These are phyloP conservation scores for Sungouiella blattae DNA, from an alignment of 805 yeast genomes.

Conservation along the genomic window DNA sequence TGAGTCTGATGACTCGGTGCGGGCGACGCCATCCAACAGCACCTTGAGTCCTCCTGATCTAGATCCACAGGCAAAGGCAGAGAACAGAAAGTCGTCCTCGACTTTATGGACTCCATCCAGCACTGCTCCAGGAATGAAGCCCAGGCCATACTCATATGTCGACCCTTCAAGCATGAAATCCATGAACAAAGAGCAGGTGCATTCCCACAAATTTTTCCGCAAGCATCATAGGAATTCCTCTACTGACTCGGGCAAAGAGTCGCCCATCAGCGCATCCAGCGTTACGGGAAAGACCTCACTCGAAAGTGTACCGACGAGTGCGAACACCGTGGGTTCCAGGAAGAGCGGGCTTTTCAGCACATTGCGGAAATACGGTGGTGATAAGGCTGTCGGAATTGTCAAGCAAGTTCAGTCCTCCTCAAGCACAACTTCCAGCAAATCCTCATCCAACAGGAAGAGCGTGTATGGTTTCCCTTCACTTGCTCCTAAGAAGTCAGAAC, in stretches of 20 bases:
- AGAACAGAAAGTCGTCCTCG: slow-evolving; percentile 32
- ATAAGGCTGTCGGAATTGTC: slow-evolving; percentile 35
- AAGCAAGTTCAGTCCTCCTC: slow-evolving; percentile 20
- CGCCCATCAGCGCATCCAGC: neutral
- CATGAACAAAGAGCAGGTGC: slow-evolving; percentile 16
- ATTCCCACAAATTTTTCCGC: slow-evolving; percentile 49
- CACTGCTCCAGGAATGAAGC: slow-evolving; percentile 22
- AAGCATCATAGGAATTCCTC: slow-evolving; percentile 64
- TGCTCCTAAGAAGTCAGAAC: neutral
- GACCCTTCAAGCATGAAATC: slow-evolving; percentile 27
- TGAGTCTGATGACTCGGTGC: slow-evolving; percentile 15
- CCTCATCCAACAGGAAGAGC: slow-evolving; percentile 6
- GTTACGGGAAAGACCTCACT: neutral
- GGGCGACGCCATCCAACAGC: slow-evolving; percentile 15
- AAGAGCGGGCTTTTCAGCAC: slow-evolving; percentile 39
- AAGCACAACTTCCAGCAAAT: slow-evolving; percentile 1
- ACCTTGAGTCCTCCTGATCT: slow-evolving; percentile 10
- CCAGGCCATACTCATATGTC: slow-evolving; percentile 37
- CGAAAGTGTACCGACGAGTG: neutral
- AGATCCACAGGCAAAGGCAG: slow-evolving; percentile 20
- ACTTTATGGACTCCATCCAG: slow-evolving; percentile 22
- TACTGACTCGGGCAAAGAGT: slow-evolving; percentile 7
- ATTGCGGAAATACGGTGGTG: slow-evolving; percentile 38
- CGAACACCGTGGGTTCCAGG: slow-evolving; percentile 6
- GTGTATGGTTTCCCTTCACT: neutral